Evolutionary conservation across 1,284 basidiomycete genomes (phyloP), one percentile per base, ranked within the genome.

Genomic region (Pseudozyma tsukubaensis): DNA sequence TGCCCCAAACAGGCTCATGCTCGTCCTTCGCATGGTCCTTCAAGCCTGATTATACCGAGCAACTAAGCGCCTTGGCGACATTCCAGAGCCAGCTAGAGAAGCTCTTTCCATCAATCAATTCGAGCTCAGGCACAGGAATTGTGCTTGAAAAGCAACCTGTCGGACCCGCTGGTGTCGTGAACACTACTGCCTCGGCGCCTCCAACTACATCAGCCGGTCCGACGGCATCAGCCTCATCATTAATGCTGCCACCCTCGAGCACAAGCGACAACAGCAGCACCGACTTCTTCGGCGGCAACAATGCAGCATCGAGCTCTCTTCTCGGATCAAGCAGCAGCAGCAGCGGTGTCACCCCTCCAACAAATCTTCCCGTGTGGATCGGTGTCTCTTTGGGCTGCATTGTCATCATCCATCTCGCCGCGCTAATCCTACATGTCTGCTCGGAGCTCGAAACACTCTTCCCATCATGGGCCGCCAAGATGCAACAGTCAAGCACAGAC

Each of bases 321-420:
- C 11, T 32, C 51, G 39, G 32, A 3, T 18, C 9, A 29, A 29
- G 24, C 24, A 6, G 6, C 6, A 29, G 6, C 6, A 29, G 29
- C 2, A 47, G 2, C 1, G n/a, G n/a, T 10, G 44, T 19, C 8
- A 37, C 47, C 5, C 21, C 57, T 2, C 57, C 67, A 11, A 36
- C 48, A 13, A 24, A 32, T 0, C 43, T 70, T 29, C 60, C 67
- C 16, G 24, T 64, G 11, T 70, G 67, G 67, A 70, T 63, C 35
- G 67, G 57, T 6, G 18, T 63, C 12, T 47, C 47, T 1, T 2
- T 70, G 0, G 60, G 39, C 2, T 19, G 52, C 34, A 32, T 43
- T 1, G 32, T 19, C 2, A 21, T 70, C 2, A 60, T 70, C 1
- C 56, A 70, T n/a, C 16, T 59, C 4, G 1, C 63, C 7, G 51